Evolutionary conservation across 1,139 yeast species (phyloP), one percentile per base, ranked within the genome.

Genomic region (Debaryomyces sp.): DNA sequence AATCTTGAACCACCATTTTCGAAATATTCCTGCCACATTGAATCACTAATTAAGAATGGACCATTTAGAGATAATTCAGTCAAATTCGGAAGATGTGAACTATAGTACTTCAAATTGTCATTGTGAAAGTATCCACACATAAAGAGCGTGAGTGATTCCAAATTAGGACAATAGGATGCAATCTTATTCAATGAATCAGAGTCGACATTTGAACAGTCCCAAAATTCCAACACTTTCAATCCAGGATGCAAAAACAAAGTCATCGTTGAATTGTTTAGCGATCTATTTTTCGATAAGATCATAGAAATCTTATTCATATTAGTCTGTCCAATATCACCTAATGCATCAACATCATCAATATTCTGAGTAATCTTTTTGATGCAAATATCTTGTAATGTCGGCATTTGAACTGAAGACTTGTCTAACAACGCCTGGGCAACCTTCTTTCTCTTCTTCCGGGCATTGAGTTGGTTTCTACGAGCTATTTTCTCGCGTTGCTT

Each of bases 41-140:
- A 67, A 56, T 87, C 89, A 58, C 87, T 85, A 41, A 94, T 84
- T 54, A 94, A 71, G 61, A 94, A 94, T 0, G 98, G 91, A 0
- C 99, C 99, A 66, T 92, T 91, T 32, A 94, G 69, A 13, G 79
- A 70, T 8, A 92, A 54, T 10, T 78, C 72, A 9, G 63, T 71
- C 46, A 95, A 70, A 26, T 79, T 65, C 0, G 70, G 69, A 43
- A 92, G 71, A 52, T 89, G 85, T 10, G 81, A 69, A 9, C 82
- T 78, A 53, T 79, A 82, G 60, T 89, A 87, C 21, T 73, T 63
- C 51, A 94, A 64, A 50, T 89, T 87, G 55, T 86, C 91, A 63
- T 89, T 89, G 57, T 87, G 91, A 35, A 94, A 70, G 58, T 89
- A 95, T 3, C 99, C 99, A 71, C 98, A 94, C 97, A 91, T 92